These are phyloP conservation scores for Acanthamoeba castellanii DNA, from an alignment of 208 protist species.

Conservation along the genomic window DNA sequence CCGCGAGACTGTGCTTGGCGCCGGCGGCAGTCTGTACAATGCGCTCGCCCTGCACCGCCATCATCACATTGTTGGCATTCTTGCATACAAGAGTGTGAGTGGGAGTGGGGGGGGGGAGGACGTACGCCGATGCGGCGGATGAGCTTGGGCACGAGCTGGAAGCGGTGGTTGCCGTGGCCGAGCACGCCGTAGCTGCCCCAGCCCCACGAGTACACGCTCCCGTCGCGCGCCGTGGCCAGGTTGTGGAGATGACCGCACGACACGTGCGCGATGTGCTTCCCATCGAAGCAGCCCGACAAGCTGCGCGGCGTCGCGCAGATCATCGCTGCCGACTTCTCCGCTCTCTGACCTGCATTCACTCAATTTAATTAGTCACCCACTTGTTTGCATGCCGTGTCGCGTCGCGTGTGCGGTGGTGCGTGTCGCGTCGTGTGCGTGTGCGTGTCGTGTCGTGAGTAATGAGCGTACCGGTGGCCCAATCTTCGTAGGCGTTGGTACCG, in stretches of 20 bases:
- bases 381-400: no score
- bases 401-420: no score
- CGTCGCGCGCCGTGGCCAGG: constrained; percentile 33
- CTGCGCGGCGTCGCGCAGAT: constrained; percentile 26
- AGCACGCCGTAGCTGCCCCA: constrained; percentile 70
- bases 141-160: constrained; percentile 68
- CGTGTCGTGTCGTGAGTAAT: no score
- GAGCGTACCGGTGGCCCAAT: constrained; percentile 40
- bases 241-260: constrained; percentile 60
- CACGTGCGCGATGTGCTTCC: constrained; percentile 39
- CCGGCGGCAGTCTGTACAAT: constrained; percentile 17
- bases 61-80: not conserved
- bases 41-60: not conserved
- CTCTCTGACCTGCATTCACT: not conserved
- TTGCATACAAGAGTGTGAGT: not conserved
- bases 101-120: not conserved
- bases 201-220: constrained; percentile 51
- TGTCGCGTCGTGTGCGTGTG: no score
- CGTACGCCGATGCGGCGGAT: constrained; percentile 47
- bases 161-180: constrained; percentile 65
- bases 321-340: constrained; percentile 10
- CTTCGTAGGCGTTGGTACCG: constrained; percentile 69
- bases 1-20: constrained; percentile 49
- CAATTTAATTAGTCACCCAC: not conserved
- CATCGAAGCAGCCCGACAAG: constrained; percentile 47